phyloP scores from a whole-genome alignment of 1,284 basidiomycete species.

The Naganishia sp. region DNA sequence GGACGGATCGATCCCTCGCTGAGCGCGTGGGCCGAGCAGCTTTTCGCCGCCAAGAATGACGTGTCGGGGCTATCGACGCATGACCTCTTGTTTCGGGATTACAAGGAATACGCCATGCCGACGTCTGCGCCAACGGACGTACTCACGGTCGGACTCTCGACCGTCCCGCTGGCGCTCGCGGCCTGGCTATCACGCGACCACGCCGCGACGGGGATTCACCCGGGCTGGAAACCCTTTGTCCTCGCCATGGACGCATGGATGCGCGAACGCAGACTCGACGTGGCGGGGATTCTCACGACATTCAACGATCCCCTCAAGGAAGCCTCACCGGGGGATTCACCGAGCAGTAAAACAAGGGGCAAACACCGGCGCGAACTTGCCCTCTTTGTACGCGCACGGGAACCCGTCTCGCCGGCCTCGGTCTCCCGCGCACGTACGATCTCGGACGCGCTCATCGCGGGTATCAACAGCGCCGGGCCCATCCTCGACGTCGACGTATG shows the following conservation, averaged over 20 bases:
- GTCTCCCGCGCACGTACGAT: constrained; percentile 26
- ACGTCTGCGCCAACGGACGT: constrained; percentile 53
- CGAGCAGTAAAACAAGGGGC: constrained; percentile 53
- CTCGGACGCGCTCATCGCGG: constrained; percentile 34
- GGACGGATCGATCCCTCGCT: constrained; percentile 38
- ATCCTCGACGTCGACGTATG: constrained; percentile 18
- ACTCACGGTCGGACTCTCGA: constrained; percentile 67
- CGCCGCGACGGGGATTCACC: constrained; percentile 43
- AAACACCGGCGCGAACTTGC: constrained; percentile 70
- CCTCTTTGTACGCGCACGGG: constrained; percentile 59
- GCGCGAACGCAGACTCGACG: constrained; percentile 62
- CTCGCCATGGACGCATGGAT: constrained; percentile 64
- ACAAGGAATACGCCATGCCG: constrained; percentile 75
- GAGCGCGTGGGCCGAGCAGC: constrained; percentile 57
- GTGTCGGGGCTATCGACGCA: constrained; percentile 68
- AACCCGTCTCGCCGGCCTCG: neutral
- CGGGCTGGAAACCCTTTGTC: constrained; percentile 56
- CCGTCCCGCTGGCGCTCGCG: constrained; percentile 71
- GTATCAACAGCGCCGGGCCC: constrained; percentile 8
- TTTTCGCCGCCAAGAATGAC: constrained; percentile 67
- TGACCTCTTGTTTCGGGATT: constrained; percentile 85
- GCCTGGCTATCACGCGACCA: constrained; percentile 56
- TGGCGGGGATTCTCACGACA: constrained; percentile 76
- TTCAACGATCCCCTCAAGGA: constrained; percentile 52
- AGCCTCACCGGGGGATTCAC: constrained; percentile 39